Evolutionary conservation across 768 basidiomycete genomes (phyloP), one percentile per base, ranked within the genome.

Genomic region (Lentinula lateritia): DNA sequence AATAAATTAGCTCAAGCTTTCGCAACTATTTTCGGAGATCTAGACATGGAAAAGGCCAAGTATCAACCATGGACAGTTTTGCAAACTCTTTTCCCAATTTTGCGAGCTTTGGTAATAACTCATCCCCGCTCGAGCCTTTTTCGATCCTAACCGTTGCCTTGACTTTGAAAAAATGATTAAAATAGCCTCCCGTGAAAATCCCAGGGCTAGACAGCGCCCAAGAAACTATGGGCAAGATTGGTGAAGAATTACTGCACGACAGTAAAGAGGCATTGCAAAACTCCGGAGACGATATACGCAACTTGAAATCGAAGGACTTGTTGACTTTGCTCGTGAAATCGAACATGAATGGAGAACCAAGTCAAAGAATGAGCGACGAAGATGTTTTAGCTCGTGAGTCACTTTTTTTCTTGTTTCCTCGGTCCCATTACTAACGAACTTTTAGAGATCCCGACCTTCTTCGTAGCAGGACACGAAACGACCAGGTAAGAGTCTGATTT

Each of bases 281-380:
- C 69, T 8, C 64, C 74, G 59, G 63, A 18, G 64, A 62, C 35
- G 67, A 64, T 43, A 70, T 64, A 5, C 66, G 72, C 32, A 69
- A 68, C 8, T 70, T 67, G 68, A 76, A 72, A 71, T 36, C 66
- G 5, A 79, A 82, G 12, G 87, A 89, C 72, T 67, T 90, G 3
- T 73, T 90, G 5, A 83, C 83, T 0, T 66, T 88, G 23, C 74
- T 90, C 3, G 74, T 89, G 48, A 78, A 78, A 62, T 87, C 88
- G 4, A 90, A 90, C 68, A 80, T 86, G 73, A 80, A 84, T 0
- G 80, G 78, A 0, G 84, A 90, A 66, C 80, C 80, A 6, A 73
- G 65, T 55, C 85, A 87, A 66, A 73, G 74, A 38, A 72, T 90
- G 72, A 78, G 79, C 0, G 88, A 90, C 58, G 77, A 78, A 36